phyloP scores from a whole-genome alignment of 306 rosid genomes.

The Calophaca sinica region DNA sequence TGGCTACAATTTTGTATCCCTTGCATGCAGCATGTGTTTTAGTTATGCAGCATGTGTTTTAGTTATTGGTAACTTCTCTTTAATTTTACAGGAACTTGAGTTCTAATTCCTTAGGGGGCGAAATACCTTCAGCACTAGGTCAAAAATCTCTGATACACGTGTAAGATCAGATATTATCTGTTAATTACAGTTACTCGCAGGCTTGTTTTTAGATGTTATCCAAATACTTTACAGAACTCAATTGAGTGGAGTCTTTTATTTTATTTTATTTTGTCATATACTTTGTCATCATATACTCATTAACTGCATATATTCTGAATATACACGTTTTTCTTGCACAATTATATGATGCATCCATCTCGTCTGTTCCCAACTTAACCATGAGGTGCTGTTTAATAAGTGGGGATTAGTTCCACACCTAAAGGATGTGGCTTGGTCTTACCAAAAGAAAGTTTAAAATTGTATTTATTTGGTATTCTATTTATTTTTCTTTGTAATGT shows the following conservation, averaged over 20 bases:
- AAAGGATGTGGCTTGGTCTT: not conserved
- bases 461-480: constrained; percentile 30
- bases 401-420: not conserved
- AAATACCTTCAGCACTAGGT: constrained; percentile 74
- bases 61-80: constrained; percentile 32
- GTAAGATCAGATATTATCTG: constrained; percentile 63
- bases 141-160: constrained; percentile 70
- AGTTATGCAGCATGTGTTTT: constrained; percentile 7
- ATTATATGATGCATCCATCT: constrained; percentile 11
- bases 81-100: constrained; percentile 76
- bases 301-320: not conserved
- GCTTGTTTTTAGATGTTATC: constrained; percentile 29
- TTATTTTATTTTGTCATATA: constrained; percentile 8
- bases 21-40: constrained; percentile 16
- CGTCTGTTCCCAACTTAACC: not conserved
- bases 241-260: not conserved
- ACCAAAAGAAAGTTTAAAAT: constrained; percentile 5
- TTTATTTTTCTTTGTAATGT: not conserved
- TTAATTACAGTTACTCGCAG: constrained; percentile 18
- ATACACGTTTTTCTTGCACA: constrained; percentile 8
- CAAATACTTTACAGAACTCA: constrained; percentile 26
- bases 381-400: not conserved
- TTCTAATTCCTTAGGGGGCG: constrained; percentile 79
- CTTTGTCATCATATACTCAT: constrained; percentile 18
- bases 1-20: constrained; percentile 27